Evolutionary conservation across 2,329 filamentous ascomycete genomes (phyloP).

Genomic region (Xylariaceae sp.): DNA sequence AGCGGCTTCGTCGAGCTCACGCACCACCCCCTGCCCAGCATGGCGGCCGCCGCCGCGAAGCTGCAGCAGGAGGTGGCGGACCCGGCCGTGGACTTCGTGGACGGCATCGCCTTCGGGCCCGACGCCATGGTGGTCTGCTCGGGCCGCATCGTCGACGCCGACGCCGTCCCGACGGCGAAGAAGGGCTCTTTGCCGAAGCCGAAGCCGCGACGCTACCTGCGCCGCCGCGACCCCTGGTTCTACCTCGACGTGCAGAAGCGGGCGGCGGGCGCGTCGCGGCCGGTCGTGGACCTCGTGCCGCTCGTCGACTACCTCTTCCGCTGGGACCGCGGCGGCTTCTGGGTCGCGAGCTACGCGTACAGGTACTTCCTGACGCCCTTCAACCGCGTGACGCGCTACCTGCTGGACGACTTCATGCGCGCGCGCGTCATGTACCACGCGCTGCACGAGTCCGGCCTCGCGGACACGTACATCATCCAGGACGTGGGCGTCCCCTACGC

Average conservation of each 20-base stretch:
- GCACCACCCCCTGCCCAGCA: constrained; percentile 40
- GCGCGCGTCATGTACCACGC: constrained; percentile 60
- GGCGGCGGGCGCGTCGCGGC: constrained; percentile 18
- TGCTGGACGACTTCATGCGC: constrained; percentile 56
- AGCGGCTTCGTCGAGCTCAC: constrained; percentile 49
- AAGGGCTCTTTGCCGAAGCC: constrained; percentile 24
- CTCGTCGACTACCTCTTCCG: constrained; percentile 62
- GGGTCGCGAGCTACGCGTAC: constrained; percentile 57
- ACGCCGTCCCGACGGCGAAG: constrained; percentile 8
- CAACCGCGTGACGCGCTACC: constrained; percentile 52
- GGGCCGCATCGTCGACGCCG: constrained; percentile 50
- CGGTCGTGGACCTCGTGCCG: constrained; percentile 47
- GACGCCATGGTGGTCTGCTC: constrained; percentile 51
- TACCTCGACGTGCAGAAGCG: constrained; percentile 57
- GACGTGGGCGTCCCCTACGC: constrained; percentile 49
- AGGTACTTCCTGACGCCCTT: constrained; percentile 58
- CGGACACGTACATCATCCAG: constrained; percentile 56
- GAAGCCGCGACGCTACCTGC: constrained; percentile 42
- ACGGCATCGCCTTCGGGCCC: constrained; percentile 57
- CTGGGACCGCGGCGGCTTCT: constrained; percentile 64
- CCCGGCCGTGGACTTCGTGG: constrained; percentile 54
- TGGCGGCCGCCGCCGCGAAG: constrained; percentile 30
- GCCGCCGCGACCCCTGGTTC: constrained; percentile 61
- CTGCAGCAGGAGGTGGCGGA: constrained; percentile 36
- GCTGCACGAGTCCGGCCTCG: constrained; percentile 52